Evolutionary conservation across 2,329 filamentous ascomycete genomes (phyloP).

Genomic region (Clonostachys rosea): DNA sequence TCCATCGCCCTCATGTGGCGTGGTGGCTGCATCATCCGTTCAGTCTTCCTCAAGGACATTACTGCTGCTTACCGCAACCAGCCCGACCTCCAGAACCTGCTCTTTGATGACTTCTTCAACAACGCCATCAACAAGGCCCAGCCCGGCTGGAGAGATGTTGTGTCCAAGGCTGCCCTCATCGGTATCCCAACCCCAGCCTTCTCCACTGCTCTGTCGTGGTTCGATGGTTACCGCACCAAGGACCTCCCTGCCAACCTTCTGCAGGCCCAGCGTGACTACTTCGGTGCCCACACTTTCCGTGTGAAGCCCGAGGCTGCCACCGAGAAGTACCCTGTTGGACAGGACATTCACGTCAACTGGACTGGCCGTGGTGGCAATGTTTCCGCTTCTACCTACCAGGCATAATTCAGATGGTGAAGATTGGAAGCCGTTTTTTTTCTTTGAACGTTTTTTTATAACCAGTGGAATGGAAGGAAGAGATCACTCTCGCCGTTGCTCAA

Average conservation of each 20-base stretch:
- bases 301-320: slow-evolving; percentile 77
- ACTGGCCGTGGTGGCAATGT: slow-evolving; percentile 96
- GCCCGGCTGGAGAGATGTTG: slow-evolving; percentile 84
- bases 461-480: no score
- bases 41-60: slow-evolving; percentile 99
- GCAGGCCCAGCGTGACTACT: slow-evolving; percentile 99
- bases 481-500: no score
- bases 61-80: slow-evolving; percentile 93
- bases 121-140: slow-evolving; percentile 97
- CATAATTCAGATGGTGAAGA: slow-evolving; percentile 48
- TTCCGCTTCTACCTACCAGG: slow-evolving; percentile 95
- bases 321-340: slow-evolving; percentile 75
- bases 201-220: slow-evolving; percentile 96
- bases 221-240: slow-evolving; percentile 97
- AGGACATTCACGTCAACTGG: slow-evolving; percentile 99
- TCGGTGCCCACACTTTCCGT: slow-evolving; percentile 87
- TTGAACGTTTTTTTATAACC: no score
- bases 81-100: slow-evolving; percentile 93
- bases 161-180: slow-evolving; percentile 86
- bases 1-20: slow-evolving; percentile 99
- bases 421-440: no score
- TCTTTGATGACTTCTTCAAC: slow-evolving; percentile 99
- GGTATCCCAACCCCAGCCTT: slow-evolving; percentile 96
- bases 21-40: slow-evolving; percentile 99
- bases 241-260: slow-evolving; percentile 96